Evolutionary conservation across 2,329 filamentous ascomycete species (phyloP).

Genomic region (Penicillium sp.): DNA sequence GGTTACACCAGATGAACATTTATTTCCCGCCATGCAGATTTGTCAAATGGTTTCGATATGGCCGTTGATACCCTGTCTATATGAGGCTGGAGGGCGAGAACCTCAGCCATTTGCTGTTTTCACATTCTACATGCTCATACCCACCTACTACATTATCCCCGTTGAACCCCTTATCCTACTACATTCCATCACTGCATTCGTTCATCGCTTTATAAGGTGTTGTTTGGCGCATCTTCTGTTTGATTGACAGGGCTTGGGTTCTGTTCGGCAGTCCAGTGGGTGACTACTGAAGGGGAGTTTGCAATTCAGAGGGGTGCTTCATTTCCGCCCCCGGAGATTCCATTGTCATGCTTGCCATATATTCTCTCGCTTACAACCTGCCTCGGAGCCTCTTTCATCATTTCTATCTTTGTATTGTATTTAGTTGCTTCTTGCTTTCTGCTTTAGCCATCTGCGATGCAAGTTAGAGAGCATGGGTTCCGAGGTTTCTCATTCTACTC

Average conservation of each 20-base stretch:
- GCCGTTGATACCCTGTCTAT: conserved; percentile 28
- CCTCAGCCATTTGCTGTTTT: conserved; percentile 5
- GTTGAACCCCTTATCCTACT: neutral
- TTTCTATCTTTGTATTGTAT: conserved; percentile 33
- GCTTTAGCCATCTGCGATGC: conserved; percentile 6
- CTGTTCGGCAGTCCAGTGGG: conserved; percentile 19
- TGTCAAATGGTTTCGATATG: conserved; percentile 28
- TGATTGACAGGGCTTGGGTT: conserved; percentile 15
- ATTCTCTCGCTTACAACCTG: conserved; percentile 19
- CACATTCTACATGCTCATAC: conserved; percentile 18
- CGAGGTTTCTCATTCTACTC: conserved; percentile 4
- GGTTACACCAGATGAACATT: conserved; percentile 24
- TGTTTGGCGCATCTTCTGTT: conserved; percentile 22
- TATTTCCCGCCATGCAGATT: conserved; percentile 24
- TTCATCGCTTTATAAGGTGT: conserved; percentile 16
- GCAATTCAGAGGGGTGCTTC: conserved; percentile 17
- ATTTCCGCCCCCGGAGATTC: conserved; percentile 6
- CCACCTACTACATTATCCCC: conserved; percentile 11
- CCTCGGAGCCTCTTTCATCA: conserved; percentile 8
- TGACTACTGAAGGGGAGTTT: conserved; percentile 23
- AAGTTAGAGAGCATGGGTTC: conserved; percentile 6
- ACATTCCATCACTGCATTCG: conserved; percentile 16
- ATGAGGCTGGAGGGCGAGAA: conserved; percentile 14
- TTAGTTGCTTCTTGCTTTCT: conserved; percentile 23
- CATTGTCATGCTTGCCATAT: conserved; percentile 15